Percentiles rank a stretch among this genome's conserved stretches.
Conservation (phyloP, 2,329 filamentous ascomycete genomes). For the Verticillium zaregamsianum region DNA sequence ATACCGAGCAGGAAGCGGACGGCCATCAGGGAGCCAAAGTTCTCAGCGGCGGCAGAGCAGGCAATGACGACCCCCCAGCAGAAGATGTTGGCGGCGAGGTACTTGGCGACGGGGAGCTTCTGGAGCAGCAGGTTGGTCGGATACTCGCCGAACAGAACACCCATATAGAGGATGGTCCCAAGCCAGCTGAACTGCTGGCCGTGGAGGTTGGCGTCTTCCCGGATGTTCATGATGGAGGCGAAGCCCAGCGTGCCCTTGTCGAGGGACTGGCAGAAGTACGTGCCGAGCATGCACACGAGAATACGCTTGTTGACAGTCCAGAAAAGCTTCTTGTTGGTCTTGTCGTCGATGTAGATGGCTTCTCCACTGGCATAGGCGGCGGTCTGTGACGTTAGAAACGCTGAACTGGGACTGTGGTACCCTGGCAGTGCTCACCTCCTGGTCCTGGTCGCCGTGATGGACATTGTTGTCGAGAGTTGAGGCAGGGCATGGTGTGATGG, state of each 20-base stretch:
- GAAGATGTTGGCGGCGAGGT: constrained; percentile 31
- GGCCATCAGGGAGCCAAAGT: constrained; percentile 33
- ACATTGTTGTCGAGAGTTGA: background rate
- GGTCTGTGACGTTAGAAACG: background rate
- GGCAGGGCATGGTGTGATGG: background rate
- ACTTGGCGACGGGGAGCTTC: constrained; percentile 32
- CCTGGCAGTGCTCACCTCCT: background rate
- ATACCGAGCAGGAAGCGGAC: constrained; percentile 38
- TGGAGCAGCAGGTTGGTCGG: constrained; percentile 33
- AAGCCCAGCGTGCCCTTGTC: constrained; percentile 23
- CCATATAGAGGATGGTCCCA: constrained; percentile 36
- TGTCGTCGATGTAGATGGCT: constrained; percentile 39
- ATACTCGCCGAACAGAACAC: constrained; percentile 35
- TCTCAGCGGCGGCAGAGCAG: constrained; percentile 8
- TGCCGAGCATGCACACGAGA: constrained; percentile 45
- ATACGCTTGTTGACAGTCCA: constrained; percentile 44
- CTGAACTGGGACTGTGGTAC: background rate
- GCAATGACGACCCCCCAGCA: constrained; percentile 30
- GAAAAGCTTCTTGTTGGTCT: constrained; percentile 45
- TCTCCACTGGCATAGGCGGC: constrained; percentile 5
- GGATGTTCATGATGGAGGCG: constrained; percentile 21
- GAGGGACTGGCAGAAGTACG: constrained; percentile 39
- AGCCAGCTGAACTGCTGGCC: constrained; percentile 31
- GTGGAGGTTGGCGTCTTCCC: constrained; percentile 22
- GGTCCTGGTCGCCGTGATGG: background rate